Base-by-base conservation (phyloP, 148 eudicot genomes). In the Rhododendron griersonianum region DNA sequence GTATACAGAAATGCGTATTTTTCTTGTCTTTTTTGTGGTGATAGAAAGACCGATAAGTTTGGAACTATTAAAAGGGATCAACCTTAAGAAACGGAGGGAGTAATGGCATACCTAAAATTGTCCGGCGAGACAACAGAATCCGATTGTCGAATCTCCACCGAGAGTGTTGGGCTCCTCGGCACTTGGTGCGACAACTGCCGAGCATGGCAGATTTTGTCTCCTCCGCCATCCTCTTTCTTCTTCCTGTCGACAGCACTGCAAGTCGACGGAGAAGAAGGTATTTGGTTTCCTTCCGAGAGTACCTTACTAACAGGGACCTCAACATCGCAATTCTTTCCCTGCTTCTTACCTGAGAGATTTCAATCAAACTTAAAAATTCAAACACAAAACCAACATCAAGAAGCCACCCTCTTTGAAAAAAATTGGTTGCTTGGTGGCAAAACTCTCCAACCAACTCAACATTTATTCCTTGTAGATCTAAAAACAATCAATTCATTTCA, bases 151-250 rank as follows among this genome's bases (percentile, higher is more conserved):
- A 92, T 89, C 86, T 93, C 93, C 6, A 90, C 44, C 14, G 92
- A 92, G 59, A 93, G 86, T 25, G 89, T 82, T 2, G 98, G 96
- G 87, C 93, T 94, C 76, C 94, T 80, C 10, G 91, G 91, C 23
- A 82, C 84, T 23, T 88, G 88, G 23, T 91, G 87, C 7, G 91
- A 86, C 65, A 67, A n/a, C 39, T 85, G 76, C 80, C 82, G 83
- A 51, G 23, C 35, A 48, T 79, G 80, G 18, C 48, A 7, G 59
- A 16, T 48, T 73, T 61, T 63, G 28, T 78, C 33, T 18, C 84
- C 39, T 44, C 53, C 76, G 2, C 53, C 37, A 0, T 65, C 55
- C n/a, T 83, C 55, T 5, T 11, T 83, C 67, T 78, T 61, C 28
- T 65, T 71, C 18, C 7, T 19, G 7, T 61, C 51, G 33, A 30